phyloP scores from a whole-genome alignment of 805 yeast genomes.

The Wickerhamiella parazyma region DNA sequence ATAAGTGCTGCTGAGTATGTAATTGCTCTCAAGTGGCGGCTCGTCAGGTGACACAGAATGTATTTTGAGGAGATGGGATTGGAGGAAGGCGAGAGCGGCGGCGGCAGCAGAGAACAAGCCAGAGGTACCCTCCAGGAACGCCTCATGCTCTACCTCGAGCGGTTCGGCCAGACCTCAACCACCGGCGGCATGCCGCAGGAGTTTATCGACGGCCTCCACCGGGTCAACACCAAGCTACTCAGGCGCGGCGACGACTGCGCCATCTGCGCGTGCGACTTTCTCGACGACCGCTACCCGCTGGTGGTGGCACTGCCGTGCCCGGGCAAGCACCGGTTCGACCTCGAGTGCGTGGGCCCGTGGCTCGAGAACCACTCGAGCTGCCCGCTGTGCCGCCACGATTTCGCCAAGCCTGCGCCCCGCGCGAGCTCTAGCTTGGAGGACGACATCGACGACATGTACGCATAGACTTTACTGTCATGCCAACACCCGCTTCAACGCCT shows the following conservation, averaged over 20 bases:
- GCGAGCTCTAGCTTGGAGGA: conserved; percentile 48
- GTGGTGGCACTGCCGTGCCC: conserved; percentile 65
- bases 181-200: conserved; percentile 48
- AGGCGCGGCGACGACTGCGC: conserved; percentile 52
- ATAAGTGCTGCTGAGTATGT: not conserved
- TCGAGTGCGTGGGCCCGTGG: conserved; percentile 91
- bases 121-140: not conserved
- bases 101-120: no score
- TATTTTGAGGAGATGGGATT: conserved; percentile 1
- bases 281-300: conserved; percentile 63
- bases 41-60: no score
- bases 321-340: conserved; percentile 58
- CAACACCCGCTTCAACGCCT: not conserved
- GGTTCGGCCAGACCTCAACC: conserved; percentile 5
- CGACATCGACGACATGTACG: conserved; percentile 66
- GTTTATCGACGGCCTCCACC: conserved; percentile 62
- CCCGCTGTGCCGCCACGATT: conserved; percentile 73
- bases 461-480: not conserved
- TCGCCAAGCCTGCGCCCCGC: conserved; percentile 36
- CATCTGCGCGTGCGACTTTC: conserved; percentile 63
- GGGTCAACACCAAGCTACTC: conserved; percentile 40
- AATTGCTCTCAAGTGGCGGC: no score
- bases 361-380: conserved; percentile 46
- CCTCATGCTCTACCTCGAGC: not conserved
- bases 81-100: not conserved